phyloP scores from a whole-genome alignment of 768 basidiomycete genomes.

The Panaeolus papilionaceus region DNA sequence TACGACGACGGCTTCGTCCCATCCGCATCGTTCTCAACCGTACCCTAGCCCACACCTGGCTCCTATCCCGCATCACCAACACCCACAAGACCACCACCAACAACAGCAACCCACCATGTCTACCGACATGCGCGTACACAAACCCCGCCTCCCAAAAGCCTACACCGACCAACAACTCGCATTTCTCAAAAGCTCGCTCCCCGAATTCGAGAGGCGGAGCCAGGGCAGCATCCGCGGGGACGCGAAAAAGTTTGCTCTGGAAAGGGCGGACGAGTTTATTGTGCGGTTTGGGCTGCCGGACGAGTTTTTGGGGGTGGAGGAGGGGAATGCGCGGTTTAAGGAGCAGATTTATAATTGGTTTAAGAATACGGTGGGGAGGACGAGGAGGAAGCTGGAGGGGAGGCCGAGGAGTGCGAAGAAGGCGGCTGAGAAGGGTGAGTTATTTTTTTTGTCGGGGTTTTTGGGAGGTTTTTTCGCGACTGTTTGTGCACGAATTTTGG shows the following conservation, averaged over 20 bases:
- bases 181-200: constrained; percentile 60
- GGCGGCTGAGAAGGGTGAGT: constrained; percentile 54
- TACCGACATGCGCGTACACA: constrained; percentile 66
- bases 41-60: not conserved
- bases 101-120: constrained; percentile 34
- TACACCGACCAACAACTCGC: constrained; percentile 69
- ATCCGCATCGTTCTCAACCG: too few relatives aligned
- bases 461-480: constrained; percentile 9
- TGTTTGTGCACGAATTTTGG: not conserved
- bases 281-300: constrained; percentile 61
- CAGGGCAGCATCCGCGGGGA: constrained; percentile 68
- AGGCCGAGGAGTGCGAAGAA: constrained; percentile 59
- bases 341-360: constrained; percentile 83
- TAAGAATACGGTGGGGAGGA: constrained; percentile 71
- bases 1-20: too few relatives aligned
- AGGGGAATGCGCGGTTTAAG: constrained; percentile 64
- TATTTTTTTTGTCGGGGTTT: not conserved
- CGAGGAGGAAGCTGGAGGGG: constrained; percentile 62
- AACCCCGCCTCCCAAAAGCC: constrained; percentile 68
- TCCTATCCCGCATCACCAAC: not conserved
- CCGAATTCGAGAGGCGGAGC: constrained; percentile 65
- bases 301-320: constrained; percentile 59
- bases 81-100: not conserved
- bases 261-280: constrained; percentile 67
- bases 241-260: constrained; percentile 72